phyloP scores from a whole-genome alignment of 1,284 basidiomycete genomes.

The Mycosarcoma mackinlayi region DNA sequence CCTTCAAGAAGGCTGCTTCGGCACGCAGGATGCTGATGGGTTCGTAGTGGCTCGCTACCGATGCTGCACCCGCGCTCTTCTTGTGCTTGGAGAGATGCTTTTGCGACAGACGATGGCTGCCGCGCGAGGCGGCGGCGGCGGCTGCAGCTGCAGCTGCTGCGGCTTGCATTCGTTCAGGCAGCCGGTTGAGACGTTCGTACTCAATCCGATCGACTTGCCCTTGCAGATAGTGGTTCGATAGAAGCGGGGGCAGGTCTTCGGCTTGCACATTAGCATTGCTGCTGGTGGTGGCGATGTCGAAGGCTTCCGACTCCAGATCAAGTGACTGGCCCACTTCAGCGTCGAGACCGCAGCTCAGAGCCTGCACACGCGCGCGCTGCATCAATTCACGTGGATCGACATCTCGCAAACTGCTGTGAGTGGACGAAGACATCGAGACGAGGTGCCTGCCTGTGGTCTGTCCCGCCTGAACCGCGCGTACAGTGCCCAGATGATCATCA shows the following conservation, averaged over 20 bases:
- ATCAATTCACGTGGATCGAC: slow-evolving; percentile 36
- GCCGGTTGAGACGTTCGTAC: slow-evolving; percentile 31
- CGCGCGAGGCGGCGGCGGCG: background rate
- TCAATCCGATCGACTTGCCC: slow-evolving; percentile 27
- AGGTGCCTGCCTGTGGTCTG: background rate
- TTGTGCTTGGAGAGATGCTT: slow-evolving; percentile 36
- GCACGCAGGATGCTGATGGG: slow-evolving; percentile 46
- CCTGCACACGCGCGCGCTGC: slow-evolving; percentile 23
- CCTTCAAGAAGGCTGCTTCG: slow-evolving; percentile 38
- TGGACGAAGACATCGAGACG: slow-evolving; percentile 30
- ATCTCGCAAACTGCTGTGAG: slow-evolving; percentile 25
- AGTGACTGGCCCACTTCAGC: slow-evolving; percentile 24
- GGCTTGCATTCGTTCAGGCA: slow-evolving; percentile 30
- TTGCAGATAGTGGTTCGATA: slow-evolving; percentile 43
- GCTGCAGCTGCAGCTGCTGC: slow-evolving; percentile 20
- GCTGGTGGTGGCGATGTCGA: background rate
- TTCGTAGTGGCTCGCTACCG: slow-evolving; percentile 17
- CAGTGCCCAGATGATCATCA: background rate
- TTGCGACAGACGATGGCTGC: slow-evolving; percentile 14
- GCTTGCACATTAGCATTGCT: slow-evolving; percentile 10
- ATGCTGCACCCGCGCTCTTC: slow-evolving; percentile 10
- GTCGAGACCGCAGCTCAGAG: slow-evolving; percentile 31
- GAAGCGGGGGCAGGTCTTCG: slow-evolving; percentile 41
- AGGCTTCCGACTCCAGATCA: slow-evolving; percentile 7
- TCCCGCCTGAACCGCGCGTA: background rate